Evolutionary conservation across 225 moss, liverwort and hornwort species (phyloP).

Genomic region (Rhytidiadelphus loreus): DNA sequence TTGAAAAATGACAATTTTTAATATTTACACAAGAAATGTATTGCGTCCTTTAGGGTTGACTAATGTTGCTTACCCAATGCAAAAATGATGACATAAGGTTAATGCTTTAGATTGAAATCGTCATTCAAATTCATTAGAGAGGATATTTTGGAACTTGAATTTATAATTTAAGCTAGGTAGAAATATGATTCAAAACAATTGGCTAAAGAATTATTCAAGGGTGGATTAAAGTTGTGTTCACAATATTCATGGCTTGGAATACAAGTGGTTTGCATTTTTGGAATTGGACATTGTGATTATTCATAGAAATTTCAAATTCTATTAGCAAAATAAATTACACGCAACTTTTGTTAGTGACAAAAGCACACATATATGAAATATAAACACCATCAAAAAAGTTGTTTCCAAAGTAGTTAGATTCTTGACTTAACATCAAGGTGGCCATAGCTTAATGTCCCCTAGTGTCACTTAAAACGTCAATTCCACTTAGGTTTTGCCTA

Average conservation of each 20-base stretch:
- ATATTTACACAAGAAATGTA: background rate
- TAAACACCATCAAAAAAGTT: background rate
- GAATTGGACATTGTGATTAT: background rate
- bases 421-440: background rate
- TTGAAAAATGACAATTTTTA: background rate
- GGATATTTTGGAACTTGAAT: background rate
- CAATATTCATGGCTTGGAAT: fast-evolving
- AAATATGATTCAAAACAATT: background rate
- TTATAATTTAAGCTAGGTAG: background rate
- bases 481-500: too few relatives aligned
- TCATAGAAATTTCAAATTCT: background rate
- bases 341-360: background rate
- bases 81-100: background rate
- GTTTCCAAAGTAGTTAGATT: background rate
- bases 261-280: background rate
- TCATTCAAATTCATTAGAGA: background rate
- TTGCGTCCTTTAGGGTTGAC: too few relatives aligned
- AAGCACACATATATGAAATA: background rate
- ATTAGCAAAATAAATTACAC: background rate
- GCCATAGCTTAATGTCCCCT: fast-evolving
- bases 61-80: background rate
- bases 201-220: background rate
- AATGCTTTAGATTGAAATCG: background rate
- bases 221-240: background rate
- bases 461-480: background rate